Evolutionary conservation across 2,329 filamentous ascomycete genomes (phyloP).

Genomic region (Cercospora sp.): DNA sequence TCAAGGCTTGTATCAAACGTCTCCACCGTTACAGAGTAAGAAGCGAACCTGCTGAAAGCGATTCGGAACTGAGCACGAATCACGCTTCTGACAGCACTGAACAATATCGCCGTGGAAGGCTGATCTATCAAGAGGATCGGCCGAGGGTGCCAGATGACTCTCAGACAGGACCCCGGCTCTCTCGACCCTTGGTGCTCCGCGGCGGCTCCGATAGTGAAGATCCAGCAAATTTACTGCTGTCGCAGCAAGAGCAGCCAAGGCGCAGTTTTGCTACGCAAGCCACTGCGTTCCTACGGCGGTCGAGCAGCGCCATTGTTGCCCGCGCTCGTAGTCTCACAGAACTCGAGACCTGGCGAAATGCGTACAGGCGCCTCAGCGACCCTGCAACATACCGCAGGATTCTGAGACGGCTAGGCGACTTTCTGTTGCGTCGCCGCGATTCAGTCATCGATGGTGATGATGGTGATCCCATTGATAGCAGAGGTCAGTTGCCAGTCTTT

Average conservation of each 20-base stretch:
- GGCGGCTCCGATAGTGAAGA: background rate
- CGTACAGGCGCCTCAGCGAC: slow-evolving; percentile 2
- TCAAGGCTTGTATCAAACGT: slow-evolving; percentile 2
- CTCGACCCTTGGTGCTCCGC: background rate
- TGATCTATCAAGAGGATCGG: background rate
- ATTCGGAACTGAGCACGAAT: background rate
- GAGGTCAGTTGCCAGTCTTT: background rate
- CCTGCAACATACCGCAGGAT: background rate
- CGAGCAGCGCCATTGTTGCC: background rate
- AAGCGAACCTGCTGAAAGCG: background rate
- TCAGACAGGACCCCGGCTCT: background rate
- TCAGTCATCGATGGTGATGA: background rate
- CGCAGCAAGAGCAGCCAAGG: background rate
- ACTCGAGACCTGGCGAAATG: slow-evolving; percentile 2
- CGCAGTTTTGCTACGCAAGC: background rate
- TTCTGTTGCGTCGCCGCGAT: background rate
- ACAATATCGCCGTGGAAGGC: background rate
- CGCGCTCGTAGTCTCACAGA: background rate
- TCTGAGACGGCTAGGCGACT: background rate
- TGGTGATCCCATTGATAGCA: background rate
- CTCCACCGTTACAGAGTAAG: background rate
- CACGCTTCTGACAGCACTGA: background rate
- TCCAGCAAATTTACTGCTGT: background rate
- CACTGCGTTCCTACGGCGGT: background rate
- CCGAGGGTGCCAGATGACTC: background rate